These are phyloP conservation scores for Xylaria sp. DNA, from an alignment of 2,329 filamentous ascomycete genomes.

Conservation along the genomic window DNA sequence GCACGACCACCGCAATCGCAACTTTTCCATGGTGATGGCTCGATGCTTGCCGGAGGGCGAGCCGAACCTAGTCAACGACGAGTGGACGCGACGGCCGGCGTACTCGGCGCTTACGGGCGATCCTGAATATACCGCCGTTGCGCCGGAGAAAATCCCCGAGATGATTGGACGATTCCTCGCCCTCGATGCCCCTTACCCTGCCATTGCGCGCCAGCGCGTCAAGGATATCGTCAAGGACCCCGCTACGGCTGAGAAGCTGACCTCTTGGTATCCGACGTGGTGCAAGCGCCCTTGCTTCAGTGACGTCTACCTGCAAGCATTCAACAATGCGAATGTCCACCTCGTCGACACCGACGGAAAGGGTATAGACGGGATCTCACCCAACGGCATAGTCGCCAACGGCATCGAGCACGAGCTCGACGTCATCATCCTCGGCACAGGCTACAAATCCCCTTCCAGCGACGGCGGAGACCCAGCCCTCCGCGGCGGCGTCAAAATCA, in stretches of 20 bases:
- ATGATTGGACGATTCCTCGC: slow-evolving; percentile 36
- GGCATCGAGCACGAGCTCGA: slow-evolving; percentile 43
- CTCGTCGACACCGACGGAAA: slow-evolving; percentile 55
- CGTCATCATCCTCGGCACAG: slow-evolving; percentile 35
- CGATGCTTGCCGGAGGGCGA: slow-evolving; percentile 21
- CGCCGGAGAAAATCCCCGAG: slow-evolving; percentile 34
- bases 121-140: slow-evolving; percentile 29
- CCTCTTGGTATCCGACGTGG: slow-evolving; percentile 48
- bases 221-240: slow-evolving; percentile 49
- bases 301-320: slow-evolving; percentile 52
- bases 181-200: slow-evolving; percentile 39
- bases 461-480: slow-evolving; percentile 43
- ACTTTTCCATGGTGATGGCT: slow-evolving; percentile 38
- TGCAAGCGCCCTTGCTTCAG: slow-evolving; percentile 61
- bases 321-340: slow-evolving; percentile 54
- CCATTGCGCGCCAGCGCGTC: slow-evolving; percentile 42
- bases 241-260: slow-evolving; percentile 44
- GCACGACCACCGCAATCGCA: slow-evolving; percentile 42
- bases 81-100: slow-evolving; percentile 40
- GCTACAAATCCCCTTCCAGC: slow-evolving; percentile 36
- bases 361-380: slow-evolving; percentile 44
- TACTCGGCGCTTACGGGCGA: slow-evolving; percentile 37
- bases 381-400: slow-evolving; percentile 42
- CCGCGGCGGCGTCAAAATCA: slow-evolving; percentile 31
- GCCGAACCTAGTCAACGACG: slow-evolving; percentile 44